These are phyloP conservation scores for Cladosporium sp. DNA, from an alignment of 2,329 filamentous ascomycete species.

Conservation along the genomic window DNA sequence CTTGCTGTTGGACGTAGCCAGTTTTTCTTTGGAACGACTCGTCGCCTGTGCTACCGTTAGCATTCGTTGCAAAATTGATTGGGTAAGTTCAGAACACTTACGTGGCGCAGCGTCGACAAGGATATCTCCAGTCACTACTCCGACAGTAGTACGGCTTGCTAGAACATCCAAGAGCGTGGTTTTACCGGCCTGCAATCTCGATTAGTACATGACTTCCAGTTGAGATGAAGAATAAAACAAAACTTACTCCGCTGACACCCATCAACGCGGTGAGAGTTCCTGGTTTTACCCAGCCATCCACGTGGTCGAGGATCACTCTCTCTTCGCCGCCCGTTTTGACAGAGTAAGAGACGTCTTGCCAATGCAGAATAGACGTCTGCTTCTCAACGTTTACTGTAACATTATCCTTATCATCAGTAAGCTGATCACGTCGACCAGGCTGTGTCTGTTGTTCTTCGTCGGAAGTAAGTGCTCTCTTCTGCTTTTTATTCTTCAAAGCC, in stretches of 20 bases:
- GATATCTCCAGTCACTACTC: conserved; percentile 62
- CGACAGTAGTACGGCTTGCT: conserved; percentile 54
- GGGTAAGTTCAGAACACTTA: conserved; percentile 31
- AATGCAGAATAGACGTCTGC: conserved; percentile 68
- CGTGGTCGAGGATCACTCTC: conserved; percentile 50
- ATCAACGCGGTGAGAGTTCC: conserved; percentile 47
- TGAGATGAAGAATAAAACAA: conserved; percentile 18
- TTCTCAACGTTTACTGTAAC: conserved; percentile 44
- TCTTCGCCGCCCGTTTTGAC: conserved; percentile 48
- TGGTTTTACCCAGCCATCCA: conserved; percentile 52
- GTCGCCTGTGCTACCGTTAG: background rate
- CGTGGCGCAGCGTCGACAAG: conserved; percentile 57
- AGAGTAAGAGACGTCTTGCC: conserved; percentile 53
- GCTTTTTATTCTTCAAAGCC: conserved; percentile 32
- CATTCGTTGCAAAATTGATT: conserved; percentile 25
- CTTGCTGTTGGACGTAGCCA: conserved; percentile 64
- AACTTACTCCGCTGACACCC: conserved; percentile 37
- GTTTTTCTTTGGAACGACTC: conserved; percentile 57
- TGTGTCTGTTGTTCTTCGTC: conserved; percentile 37
- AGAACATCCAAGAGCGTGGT: conserved; percentile 55
- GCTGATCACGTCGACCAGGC: conserved; percentile 8
- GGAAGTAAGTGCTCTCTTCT: conserved; percentile 34
- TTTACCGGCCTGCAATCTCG: conserved; percentile 53
- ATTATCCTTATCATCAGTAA: conserved; percentile 32
- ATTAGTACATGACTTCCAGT: conserved; percentile 18